Evolutionary conservation across 257 asterid genomes (phyloP), one percentile per base, ranked within the genome.

Genomic region (Scutellaria barbata): DNA sequence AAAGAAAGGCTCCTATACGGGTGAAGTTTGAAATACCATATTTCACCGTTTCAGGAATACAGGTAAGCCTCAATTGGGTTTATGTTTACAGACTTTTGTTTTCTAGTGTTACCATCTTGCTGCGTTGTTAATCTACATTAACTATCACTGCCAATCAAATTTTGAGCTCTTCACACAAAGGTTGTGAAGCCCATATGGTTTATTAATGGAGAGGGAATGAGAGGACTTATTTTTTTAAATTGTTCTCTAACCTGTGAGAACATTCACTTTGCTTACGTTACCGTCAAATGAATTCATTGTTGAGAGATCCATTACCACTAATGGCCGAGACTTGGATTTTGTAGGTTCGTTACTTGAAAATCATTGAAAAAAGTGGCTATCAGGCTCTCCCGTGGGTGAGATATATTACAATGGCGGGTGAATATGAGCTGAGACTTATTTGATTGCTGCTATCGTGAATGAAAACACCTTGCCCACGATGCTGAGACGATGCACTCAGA

Each of bases 41-140:
- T 82, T 95, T 95, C 81, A 95, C 99, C 10, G 99, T 95, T 80
- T 95, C 99, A 43, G 99, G 99, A 79, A 95, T 95, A 81, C 99
- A 95, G 97, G 99, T 88, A 66, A 77, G 80, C 80, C 41, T 69
- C 65, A 10, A 35, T 45, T 66, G 42, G n/a, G 20, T 25, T 62
- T 45, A 1, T 40, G 11, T 64, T 63, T 53, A 9, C 51, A 3
- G 35, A 6, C 17, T 47, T 20, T 40, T 50, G 17, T 47, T 48
- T 39, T n/a, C 22, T 20, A 63, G 47, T 55, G 45, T 46, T 59
- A 65, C 48, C 47, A 40, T 68, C 48, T 69, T 39, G 59, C n/a
- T 45, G 35, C 16, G 63, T 7, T 73, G 52, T 53, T 16, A 7
- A 66, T 9, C 39, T n/a, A n/a, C n/a, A n/a, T n/a, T n/a, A 45